A percentile compares a stretch with the other conserved stretches of the same genome.
Evolutionary conservation across 768 basidiomycete species (phyloP).

Genomic region (Psilocybe cyanescens): DNA sequence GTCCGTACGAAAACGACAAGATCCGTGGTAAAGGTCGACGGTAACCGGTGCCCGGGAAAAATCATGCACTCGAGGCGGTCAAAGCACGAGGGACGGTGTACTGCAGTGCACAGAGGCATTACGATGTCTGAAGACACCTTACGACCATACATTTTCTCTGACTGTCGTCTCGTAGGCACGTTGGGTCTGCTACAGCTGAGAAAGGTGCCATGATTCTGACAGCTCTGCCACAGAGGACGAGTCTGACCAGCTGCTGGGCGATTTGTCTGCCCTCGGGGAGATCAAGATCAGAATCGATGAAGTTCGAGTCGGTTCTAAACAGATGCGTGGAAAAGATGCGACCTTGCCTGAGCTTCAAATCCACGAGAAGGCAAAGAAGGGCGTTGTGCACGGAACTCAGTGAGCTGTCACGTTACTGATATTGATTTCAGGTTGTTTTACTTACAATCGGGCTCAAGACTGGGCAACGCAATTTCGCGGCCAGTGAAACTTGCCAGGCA

Average conservation of each 20-base stretch:
- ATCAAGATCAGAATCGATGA: conserved; percentile 10
- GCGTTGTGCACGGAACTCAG: conserved; percentile 28
- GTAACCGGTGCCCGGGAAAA: neutral
- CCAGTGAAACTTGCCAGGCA: neutral
- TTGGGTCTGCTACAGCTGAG: neutral
- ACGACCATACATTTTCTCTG: conserved; percentile 13
- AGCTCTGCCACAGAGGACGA: conserved; percentile 14
- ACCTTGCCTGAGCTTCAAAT: conserved; percentile 15
- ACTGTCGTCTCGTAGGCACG: conserved; percentile 16
- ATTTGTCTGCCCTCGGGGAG: conserved; percentile 12
- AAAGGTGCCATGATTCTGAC: neutral
- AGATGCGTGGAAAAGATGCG: neutral
- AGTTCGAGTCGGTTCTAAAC: neutral
- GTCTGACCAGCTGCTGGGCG: neutral
- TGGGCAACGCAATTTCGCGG: conserved; percentile 10
- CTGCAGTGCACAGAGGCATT: conserved; percentile 10
- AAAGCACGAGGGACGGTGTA: neutral
- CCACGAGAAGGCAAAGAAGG: conserved; percentile 31
- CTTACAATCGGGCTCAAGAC: conserved; percentile 6
- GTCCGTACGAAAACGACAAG: neutral
- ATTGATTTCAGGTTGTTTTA: neutral
- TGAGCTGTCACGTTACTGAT: conserved; percentile 10
- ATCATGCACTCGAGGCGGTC: neutral
- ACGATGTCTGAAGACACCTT: neutral
- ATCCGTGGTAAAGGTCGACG: conserved; percentile 9